These are phyloP conservation scores for Cicer yamashitae DNA, from an alignment of 306 rosid species.

Conservation along the genomic window DNA sequence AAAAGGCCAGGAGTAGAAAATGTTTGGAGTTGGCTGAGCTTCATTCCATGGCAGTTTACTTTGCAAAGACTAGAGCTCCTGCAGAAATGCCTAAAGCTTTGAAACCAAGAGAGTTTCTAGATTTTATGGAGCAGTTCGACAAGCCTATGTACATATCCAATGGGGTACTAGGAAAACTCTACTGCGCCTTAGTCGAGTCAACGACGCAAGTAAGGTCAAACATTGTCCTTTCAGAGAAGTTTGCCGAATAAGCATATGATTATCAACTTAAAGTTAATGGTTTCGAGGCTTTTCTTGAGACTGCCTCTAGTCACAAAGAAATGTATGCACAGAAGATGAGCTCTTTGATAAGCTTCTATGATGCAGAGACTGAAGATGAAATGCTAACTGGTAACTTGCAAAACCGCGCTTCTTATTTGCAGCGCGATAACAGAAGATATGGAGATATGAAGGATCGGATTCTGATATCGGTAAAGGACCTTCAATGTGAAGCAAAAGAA, in stretches of 20 bases:
- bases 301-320: conserved; percentile 65
- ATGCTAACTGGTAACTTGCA: conserved; percentile 74
- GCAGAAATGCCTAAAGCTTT: conserved; percentile 84
- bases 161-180: conserved; percentile 77
- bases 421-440: conserved; percentile 79
- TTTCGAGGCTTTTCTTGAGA: conserved; percentile 60
- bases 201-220: conserved; percentile 44
- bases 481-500: conserved; percentile 69
- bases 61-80: conserved; percentile 94
- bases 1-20: conserved; percentile 70
- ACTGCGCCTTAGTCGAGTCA: conserved; percentile 57
- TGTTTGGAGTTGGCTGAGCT: conserved; percentile 80
- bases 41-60: conserved; percentile 97
- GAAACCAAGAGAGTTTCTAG: conserved; percentile 81
- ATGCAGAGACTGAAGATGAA: conserved; percentile 75
- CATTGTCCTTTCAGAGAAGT: conserved; percentile 56
- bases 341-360: conserved; percentile 68
- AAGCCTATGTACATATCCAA: conserved; percentile 75
- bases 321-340: conserved; percentile 67
- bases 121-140: conserved; percentile 87
- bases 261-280: conserved; percentile 70
- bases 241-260: conserved; percentile 65
- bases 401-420: conserved; percentile 71
- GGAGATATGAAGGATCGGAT: conserved; percentile 84
- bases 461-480: conserved; percentile 59